Evolutionary conservation across 2,329 filamentous ascomycete species (phyloP).

Genomic region (Fusarium coicis): DNA sequence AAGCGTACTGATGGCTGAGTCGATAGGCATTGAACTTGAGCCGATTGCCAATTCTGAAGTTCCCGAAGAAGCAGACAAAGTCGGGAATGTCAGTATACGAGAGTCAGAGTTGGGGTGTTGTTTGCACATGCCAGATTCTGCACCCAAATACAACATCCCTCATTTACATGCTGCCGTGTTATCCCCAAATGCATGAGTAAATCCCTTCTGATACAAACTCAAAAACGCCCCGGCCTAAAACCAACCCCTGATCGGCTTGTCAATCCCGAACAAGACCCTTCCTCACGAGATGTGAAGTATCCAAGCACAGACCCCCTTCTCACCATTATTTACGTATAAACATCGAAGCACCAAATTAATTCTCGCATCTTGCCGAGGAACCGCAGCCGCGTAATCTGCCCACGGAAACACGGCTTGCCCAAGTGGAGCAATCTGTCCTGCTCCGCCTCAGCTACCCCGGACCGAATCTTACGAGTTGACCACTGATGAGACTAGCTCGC

Average conservation of each 20-base stretch:
- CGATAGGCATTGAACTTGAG: too few relatives aligned
- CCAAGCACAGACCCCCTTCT: background rate
- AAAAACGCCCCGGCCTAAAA: background rate
- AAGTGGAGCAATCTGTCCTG: background rate
- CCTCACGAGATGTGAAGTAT: background rate
- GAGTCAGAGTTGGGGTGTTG: background rate
- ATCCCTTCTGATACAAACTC: background rate
- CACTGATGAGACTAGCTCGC: background rate
- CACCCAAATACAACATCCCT: background rate
- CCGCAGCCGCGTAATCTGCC: constrained; percentile 14
- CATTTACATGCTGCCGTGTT: background rate
- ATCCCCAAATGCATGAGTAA: background rate
- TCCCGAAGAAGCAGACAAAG: background rate
- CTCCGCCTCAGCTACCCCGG: constrained; percentile 17
- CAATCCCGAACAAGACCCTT: background rate
- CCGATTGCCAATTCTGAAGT: background rate
- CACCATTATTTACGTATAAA: background rate
- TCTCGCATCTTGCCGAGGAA: constrained; percentile 1
- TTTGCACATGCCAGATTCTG: background rate
- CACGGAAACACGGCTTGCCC: constrained; percentile 6
- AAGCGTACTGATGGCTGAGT: background rate
- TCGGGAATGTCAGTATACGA: background rate
- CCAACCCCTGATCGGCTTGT: background rate
- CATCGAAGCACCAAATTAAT: background rate
- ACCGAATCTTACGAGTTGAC: background rate